These are phyloP conservation scores for Trametes sp. DNA, from an alignment of 1,284 basidiomycete species.

Conservation along the genomic window DNA sequence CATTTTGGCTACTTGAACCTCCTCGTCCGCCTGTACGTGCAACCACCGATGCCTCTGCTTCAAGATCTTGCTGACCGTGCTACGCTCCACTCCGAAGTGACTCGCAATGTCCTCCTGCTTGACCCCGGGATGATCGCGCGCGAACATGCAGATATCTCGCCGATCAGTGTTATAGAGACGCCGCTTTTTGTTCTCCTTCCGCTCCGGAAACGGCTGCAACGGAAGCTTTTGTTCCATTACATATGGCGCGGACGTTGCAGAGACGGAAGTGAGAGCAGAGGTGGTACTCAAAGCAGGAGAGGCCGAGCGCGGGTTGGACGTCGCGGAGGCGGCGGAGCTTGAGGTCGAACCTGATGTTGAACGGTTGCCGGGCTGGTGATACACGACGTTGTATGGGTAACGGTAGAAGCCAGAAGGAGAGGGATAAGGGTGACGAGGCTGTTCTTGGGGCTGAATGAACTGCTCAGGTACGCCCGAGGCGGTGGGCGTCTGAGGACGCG, in stretches of 20 bases:
- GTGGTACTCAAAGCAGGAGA: slow-evolving; percentile 68
- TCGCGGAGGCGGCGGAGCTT: slow-evolving; percentile 37
- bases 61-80: slow-evolving; percentile 93
- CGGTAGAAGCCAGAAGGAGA: slow-evolving; percentile 21
- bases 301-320: slow-evolving; percentile 57
- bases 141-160: slow-evolving; percentile 79
- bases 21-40: slow-evolving; percentile 65
- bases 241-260: slow-evolving; percentile 44
- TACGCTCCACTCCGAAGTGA: slow-evolving; percentile 83
- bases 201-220: not conserved
- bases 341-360: slow-evolving; percentile 48
- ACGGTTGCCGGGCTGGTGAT: not conserved
- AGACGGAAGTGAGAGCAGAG: slow-evolving; percentile 59
- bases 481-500: slow-evolving; percentile 51
- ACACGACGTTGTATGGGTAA: slow-evolving; percentile 26
- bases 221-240: slow-evolving; percentile 13
- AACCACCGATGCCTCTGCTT: slow-evolving; percentile 87
- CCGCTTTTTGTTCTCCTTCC: slow-evolving; percentile 62
- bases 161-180: slow-evolving; percentile 78
- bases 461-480: slow-evolving; percentile 40
- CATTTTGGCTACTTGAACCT: slow-evolving; percentile 66
- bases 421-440: slow-evolving; percentile 5
- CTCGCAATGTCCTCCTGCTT: slow-evolving; percentile 85
- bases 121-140: slow-evolving; percentile 65
- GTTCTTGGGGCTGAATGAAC: slow-evolving; percentile 17